Conservation (phyloP, 2,329 filamentous ascomycete species). For the Orbilia oligospora region DNA sequence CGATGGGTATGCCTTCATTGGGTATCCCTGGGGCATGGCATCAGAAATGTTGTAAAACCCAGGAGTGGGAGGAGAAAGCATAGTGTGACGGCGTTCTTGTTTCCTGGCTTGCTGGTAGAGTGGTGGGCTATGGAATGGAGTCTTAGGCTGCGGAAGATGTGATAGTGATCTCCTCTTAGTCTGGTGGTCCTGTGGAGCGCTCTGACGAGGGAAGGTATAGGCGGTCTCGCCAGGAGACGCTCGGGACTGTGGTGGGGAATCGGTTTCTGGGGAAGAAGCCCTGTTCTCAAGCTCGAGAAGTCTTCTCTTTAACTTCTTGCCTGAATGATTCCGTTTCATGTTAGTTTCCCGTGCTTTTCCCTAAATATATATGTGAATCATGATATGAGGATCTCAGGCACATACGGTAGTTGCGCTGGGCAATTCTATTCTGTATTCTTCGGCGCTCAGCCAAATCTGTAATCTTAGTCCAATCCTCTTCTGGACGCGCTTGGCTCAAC, state of each 20-base stretch:
- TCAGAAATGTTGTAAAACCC: slow-evolving; percentile 56
- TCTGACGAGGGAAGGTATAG: slow-evolving; percentile 53
- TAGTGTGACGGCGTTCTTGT: slow-evolving; percentile 58
- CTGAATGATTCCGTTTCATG: slow-evolving; percentile 68
- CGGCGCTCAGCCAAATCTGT: slow-evolving; percentile 78
- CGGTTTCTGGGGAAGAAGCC: slow-evolving; percentile 69
- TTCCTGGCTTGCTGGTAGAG: slow-evolving; percentile 57
- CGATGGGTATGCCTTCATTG: slow-evolving; percentile 59
- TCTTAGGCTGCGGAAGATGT: slow-evolving; percentile 57
- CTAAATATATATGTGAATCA: not conserved
- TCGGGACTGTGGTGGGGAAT: slow-evolving; percentile 57
- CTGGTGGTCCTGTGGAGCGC: slow-evolving; percentile 38
- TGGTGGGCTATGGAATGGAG: slow-evolving; percentile 57
- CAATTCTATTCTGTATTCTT: slow-evolving; percentile 79
- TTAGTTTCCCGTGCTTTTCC: slow-evolving; percentile 20
- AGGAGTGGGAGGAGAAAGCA: slow-evolving; percentile 56
- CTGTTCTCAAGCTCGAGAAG: slow-evolving; percentile 87
- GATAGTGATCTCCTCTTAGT: slow-evolving; percentile 58
- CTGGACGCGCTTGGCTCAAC: slow-evolving; percentile 67
- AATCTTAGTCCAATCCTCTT: slow-evolving; percentile 82
- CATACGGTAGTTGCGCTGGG: slow-evolving; percentile 78
- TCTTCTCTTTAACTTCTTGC: slow-evolving; percentile 93
- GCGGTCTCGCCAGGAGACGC: slow-evolving; percentile 60
- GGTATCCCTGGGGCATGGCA: slow-evolving; percentile 54
- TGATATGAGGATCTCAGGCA: slow-evolving; percentile 58